Base-by-base conservation (phyloP, 1,139 yeast genomes). In the Kodamaea sp. region DNA sequence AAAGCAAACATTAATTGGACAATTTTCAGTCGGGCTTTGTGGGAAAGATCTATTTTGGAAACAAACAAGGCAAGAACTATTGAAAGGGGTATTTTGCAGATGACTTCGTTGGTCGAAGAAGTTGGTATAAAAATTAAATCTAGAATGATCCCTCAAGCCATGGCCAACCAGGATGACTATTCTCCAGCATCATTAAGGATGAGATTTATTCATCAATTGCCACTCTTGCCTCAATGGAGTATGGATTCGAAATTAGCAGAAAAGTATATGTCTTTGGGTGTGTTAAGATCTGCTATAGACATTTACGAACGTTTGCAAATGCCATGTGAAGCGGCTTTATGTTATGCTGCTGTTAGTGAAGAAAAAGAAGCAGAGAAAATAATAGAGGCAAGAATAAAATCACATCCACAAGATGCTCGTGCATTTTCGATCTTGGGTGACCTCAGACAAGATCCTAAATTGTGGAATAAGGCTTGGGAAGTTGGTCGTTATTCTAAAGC, bases 91-190 rank as follows among this genome's bases (percentile, higher is more conserved):
- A 81, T 90, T 9, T 69, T 92, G 39, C 98, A 94, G 62, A 82
- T 94, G 83, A 94, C 92, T 37, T 82, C 95, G 4, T 69, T 94
- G 36, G 92, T 90, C 24, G 97, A 90, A 55, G 97, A 90, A 57
- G 69, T 89, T 32, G 96, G 95, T 1, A 71, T 83, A 42, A 79
- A 81, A 41, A 78, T 86, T 37, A 71, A 75, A 43, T 65, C 82
- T 2, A 72, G 82, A 44, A 62, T 80, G 38, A 72, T 85, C 34
- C 88, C 94, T 4, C 70, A 70, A 40, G 63, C 71, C 0, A 38
- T 35, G 30, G 38, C 33, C 27, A 48, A 42, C 27, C 60, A 60
- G 24, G 73, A 68, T 2, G 55, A 50, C 20, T 49, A 46, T 12
- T 57, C 62, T 2, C 60, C 72, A 2, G 67, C 69, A 24, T 70